phyloP scores from a whole-genome alignment of 2,329 filamentous ascomycete genomes.

The Ascomycota sp. region DNA sequence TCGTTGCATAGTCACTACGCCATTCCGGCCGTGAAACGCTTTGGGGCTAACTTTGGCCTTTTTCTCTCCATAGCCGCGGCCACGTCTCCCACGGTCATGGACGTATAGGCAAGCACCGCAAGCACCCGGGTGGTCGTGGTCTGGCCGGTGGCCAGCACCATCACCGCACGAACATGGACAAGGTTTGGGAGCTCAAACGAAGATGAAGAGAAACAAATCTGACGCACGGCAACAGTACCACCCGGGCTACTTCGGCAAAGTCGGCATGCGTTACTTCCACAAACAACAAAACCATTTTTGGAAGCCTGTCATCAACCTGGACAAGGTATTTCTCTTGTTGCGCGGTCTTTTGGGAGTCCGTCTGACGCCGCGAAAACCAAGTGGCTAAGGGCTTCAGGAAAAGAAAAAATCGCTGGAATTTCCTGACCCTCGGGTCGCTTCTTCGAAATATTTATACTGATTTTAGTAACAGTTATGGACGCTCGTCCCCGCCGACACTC shows the following conservation, averaged over 20 bases:
- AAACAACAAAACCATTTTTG: constrained; percentile 89
- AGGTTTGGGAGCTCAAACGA: constrained; percentile 42
- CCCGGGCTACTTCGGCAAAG: constrained; percentile 98
- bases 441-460: constrained; percentile 6
- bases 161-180: constrained; percentile 38
- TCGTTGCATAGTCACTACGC: not conserved
- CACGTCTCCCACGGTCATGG: constrained; percentile 97
- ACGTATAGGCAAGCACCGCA: constrained; percentile 97
- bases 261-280: constrained; percentile 93
- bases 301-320: constrained; percentile 97
- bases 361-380: too few species aligned
- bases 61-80: constrained; percentile 48
- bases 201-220: constrained; percentile 5
- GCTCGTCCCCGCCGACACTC: constrained; percentile 79
- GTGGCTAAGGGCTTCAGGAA: too few species aligned
- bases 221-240: constrained; percentile 46
- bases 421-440: too few species aligned
- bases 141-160: constrained; percentile 98
- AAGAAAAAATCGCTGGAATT: too few species aligned
- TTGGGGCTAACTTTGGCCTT: constrained; percentile 3
- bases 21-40: constrained; percentile 1
- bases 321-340: constrained; percentile 53
- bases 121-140: constrained; percentile 68
- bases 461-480: constrained; percentile 56
- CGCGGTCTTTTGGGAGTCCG: too few species aligned